Base-by-base conservation (phyloP, 139 green algal genomes). In the Chlorella sp. region DNA sequence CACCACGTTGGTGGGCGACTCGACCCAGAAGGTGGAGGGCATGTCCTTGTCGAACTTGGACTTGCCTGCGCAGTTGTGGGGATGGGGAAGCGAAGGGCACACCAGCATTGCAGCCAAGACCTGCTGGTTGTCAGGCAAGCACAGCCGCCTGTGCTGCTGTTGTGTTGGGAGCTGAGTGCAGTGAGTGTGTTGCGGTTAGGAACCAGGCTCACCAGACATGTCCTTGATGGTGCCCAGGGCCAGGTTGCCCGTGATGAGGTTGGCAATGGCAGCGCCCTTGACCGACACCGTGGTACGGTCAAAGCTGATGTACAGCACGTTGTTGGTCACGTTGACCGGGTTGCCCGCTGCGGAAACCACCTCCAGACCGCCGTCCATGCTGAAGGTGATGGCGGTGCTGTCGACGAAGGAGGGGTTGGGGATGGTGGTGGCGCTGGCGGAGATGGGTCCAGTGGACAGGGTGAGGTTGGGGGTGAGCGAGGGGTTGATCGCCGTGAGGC, bases 141-240 rank as follows among this genome's bases (percentile, higher is more conserved):
- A n/a, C n/a, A n/a, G n/a, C n/a, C n/a, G n/a, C n/a, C n/a, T n/a
- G n/a, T n/a, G n/a, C n/a, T n/a, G n/a, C n/a, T n/a, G n/a, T n/a
- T n/a, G n/a, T n/a, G n/a, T n/a, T n/a, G n/a, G n/a, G n/a, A n/a
- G n/a, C n/a, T n/a, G n/a, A n/a, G n/a, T n/a, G n/a, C n/a, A n/a
- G n/a, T n/a, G n/a, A n/a, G n/a, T n/a, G n/a, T n/a, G n/a, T n/a
- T n/a, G n/a, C n/a, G n/a, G n/a, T n/a, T n/a, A n/a, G n/a, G n/a
- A n/a, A n/a, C n/a, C n/a, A n/a, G n/a, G n/a, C n/a, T n/a, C n/a
- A n/a, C n/a, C n/a, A 29, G 35, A 31, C 62, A 74, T 77, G 34
- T 78, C 72, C 65, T 88, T 85, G 67, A 77, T 75, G 0, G 72
- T 74, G 35, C 80, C 80, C 14, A 82, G 36, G 0, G 60, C 83